phyloP scores from a whole-genome alignment of 75 land plant species.

The Pinus albicaulis region DNA sequence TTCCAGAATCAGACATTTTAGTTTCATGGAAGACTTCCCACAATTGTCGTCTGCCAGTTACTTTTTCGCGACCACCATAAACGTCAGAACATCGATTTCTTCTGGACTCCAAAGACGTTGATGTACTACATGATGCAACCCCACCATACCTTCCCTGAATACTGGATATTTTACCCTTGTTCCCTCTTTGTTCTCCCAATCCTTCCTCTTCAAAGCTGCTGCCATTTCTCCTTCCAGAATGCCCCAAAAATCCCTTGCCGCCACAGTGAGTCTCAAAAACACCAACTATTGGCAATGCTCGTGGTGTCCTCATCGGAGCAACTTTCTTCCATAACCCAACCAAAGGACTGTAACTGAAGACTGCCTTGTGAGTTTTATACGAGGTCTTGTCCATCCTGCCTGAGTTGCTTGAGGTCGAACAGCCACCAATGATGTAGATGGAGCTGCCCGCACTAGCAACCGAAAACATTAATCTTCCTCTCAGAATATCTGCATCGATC shows the following conservation, averaged over 20 bases:
- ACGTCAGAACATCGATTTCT: constrained; percentile 56
- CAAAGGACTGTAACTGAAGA: constrained; percentile 51
- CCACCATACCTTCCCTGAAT: constrained; percentile 26
- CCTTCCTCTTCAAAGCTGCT: neutral
- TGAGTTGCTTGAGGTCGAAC: constrained; percentile 43
- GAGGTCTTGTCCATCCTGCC: constrained; percentile 49
- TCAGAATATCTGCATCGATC: constrained; percentile 39
- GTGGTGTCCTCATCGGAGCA: constrained; percentile 60
- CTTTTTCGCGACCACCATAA: constrained; percentile 64
- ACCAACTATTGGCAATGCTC: constrained; percentile 60
- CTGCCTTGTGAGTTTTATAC: constrained; percentile 64
- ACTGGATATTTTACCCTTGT: neutral
- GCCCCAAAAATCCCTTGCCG: constrained; percentile 9
- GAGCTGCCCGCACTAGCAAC: constrained; percentile 43
- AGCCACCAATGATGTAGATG: constrained; percentile 72
- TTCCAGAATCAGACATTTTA: neutral
- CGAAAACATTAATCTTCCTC: constrained; percentile 65
- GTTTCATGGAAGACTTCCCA: constrained; percentile 26
- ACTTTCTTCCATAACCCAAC: constrained; percentile 55
- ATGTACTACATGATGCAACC: constrained; percentile 9
- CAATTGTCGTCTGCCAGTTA: constrained; percentile 49
- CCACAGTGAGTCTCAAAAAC: constrained; percentile 46
- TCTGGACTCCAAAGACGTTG: constrained; percentile 27
- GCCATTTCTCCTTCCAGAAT: neutral
- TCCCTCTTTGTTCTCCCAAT: neutral